Conservation (phyloP, 1,284 basidiomycete species). For the Marasmius tenuissimus region DNA sequence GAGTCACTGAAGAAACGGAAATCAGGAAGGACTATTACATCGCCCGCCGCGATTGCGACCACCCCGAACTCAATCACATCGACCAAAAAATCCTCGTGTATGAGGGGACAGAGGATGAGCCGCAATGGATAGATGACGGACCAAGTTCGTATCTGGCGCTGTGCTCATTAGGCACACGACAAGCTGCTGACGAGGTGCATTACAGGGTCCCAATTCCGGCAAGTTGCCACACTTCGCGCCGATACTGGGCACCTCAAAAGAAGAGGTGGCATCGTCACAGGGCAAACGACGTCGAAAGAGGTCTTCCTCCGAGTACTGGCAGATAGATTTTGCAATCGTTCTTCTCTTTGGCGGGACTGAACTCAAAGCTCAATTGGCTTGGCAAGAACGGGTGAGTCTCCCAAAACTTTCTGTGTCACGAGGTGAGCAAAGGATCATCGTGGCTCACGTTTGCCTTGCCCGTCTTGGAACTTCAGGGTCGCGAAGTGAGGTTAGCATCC, state of each 20-base stretch:
- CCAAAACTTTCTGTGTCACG: background rate
- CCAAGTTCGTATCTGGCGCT: background rate
- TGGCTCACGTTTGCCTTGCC: no score
- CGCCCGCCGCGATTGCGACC: background rate
- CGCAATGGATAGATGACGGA: background rate
- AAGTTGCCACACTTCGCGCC: background rate
- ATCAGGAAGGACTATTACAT: background rate
- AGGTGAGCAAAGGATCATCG: no score
- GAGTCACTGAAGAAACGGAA: background rate
- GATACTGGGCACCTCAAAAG: background rate
- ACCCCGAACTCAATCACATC: background rate
- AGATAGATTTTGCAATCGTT: background rate
- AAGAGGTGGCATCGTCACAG: background rate
- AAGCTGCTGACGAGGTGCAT: background rate
- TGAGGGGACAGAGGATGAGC: background rate
- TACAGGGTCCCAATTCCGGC: background rate
- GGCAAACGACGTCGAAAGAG: background rate
- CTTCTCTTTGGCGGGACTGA: background rate
- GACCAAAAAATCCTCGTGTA: background rate
- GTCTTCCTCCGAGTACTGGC: background rate
- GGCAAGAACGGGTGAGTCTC: background rate
- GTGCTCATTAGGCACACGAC: background rate
- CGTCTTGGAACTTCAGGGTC: no score
- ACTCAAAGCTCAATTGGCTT: background rate
- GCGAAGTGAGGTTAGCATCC: no score